phyloP scores from a whole-genome alignment of 306 rosid genomes.

The Clitoria ternatea region DNA sequence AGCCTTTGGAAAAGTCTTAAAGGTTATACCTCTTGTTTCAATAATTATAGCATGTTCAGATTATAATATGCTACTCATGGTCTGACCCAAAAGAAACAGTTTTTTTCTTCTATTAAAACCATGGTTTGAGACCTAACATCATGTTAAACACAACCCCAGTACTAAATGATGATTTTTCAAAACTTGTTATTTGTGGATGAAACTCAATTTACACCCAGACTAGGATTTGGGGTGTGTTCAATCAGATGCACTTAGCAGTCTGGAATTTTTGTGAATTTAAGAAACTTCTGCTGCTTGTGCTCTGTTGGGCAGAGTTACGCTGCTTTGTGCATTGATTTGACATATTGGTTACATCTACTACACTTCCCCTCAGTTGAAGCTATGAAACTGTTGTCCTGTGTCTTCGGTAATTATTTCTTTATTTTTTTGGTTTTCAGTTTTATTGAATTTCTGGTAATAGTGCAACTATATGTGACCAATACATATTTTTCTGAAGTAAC shows the following conservation, averaged over 20 bases:
- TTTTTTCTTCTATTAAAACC: not conserved
- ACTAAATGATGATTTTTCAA: not conserved
- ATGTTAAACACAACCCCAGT: not conserved
- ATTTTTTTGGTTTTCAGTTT: not conserved
- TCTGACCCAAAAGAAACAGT: not conserved
- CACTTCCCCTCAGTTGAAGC: not conserved
- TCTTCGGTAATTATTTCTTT: not conserved
- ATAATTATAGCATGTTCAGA: not conserved
- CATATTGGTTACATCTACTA: not conserved
- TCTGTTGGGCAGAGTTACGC: not conserved
- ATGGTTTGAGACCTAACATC: conserved; percentile 11
- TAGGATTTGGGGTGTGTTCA: not conserved
- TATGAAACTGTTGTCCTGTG: not conserved
- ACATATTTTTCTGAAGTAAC: not conserved
- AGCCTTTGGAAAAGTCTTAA: conserved; percentile 61
- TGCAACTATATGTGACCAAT: not conserved
- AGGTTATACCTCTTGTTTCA: conserved; percentile 58
- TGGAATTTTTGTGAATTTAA: conserved; percentile 8
- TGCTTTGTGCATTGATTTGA: not conserved
- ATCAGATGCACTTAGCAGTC: not conserved
- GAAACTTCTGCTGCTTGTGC: not conserved
- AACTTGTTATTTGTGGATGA: not conserved
- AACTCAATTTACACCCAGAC: not conserved
- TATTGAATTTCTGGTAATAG: not conserved
- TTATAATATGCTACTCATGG: not conserved